These are phyloP conservation scores for Solanum raphanifolium DNA, from an alignment of 257 asterid genomes.

Conservation along the genomic window DNA sequence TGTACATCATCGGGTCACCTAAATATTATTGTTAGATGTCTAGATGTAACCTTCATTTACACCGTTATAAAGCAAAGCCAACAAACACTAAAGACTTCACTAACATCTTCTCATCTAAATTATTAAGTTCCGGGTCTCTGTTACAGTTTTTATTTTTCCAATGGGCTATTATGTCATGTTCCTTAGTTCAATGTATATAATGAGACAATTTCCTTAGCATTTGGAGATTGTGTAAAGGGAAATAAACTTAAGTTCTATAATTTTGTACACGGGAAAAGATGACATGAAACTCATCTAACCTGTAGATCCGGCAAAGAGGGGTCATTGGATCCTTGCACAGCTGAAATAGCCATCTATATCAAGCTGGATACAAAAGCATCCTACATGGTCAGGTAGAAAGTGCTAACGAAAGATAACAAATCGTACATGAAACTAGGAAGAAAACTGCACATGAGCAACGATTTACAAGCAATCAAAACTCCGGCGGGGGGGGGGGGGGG, in stretches of 20 bases:
- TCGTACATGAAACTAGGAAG: background rate
- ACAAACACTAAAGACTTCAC: background rate
- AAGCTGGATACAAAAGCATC: background rate
- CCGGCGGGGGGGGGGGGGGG: fast-evolving
- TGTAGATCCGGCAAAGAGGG: background rate
- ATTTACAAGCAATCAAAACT: background rate
- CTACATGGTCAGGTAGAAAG: background rate
- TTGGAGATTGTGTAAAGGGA: background rate
- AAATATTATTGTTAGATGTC: background rate
- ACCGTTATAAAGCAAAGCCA: background rate
- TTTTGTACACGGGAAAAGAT: background rate
- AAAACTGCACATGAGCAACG: background rate
- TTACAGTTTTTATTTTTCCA: background rate
- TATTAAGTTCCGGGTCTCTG: background rate
- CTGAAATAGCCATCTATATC: background rate
- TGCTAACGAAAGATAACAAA: background rate
- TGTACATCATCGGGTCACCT: background rate
- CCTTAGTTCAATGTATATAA: background rate
- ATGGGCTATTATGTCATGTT: background rate
- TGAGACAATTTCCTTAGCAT: background rate
- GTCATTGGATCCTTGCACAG: background rate
- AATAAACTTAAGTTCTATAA: background rate
- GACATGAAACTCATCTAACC: background rate
- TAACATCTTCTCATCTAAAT: background rate
- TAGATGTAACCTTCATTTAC: background rate